Evolutionary conservation across 805 yeast genomes (phyloP), one percentile per base, ranked within the genome.

Genomic region (Pachysolen tannophilus): DNA sequence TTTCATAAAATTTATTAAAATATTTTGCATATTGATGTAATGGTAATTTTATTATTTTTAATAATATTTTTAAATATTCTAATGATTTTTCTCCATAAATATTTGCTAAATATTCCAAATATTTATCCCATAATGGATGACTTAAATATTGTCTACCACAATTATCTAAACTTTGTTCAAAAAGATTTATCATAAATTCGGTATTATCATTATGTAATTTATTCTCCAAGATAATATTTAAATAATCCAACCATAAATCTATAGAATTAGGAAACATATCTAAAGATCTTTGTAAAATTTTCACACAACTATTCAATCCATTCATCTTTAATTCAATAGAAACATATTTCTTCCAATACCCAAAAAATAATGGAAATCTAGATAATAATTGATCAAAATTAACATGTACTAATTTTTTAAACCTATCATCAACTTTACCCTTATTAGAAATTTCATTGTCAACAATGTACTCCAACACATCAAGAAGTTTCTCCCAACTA

Each of bases 21-120:
- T 80, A 90, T 43, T 72, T 75, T 0, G 96, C 80, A 53, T 86
- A 88, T 48, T 87, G 94, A 55, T 90, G 90, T 30, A 90, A 56
- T 0, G 97, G 97, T 3, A 83, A 61, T 27, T 51, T 50, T 26
- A 75, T 54, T 30, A 78, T 56, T 39, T 60, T 58, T 20, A 67
- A 46, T 38, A 78, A 66, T 1, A 75, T 47, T 3, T 55, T 52
- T 2, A 63, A 47, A 4, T 69, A 53, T 25, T 61, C 66, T 18
- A 47, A 44, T 21, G 69, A 60, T 17, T 53, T 49, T 11, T 56
- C 55, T 18, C 58, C 58, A 8, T 47, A 45, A 6, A 47, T 32
- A 11, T 52, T 46, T n/a, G 61, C 53, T 45, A 76, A 81, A 60
- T 76, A 82, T 26, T 69, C 79, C 17, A 90, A 55, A 41, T 75